phyloP scores from a whole-genome alignment of 768 basidiomycete genomes.

The Mycena venus region DNA sequence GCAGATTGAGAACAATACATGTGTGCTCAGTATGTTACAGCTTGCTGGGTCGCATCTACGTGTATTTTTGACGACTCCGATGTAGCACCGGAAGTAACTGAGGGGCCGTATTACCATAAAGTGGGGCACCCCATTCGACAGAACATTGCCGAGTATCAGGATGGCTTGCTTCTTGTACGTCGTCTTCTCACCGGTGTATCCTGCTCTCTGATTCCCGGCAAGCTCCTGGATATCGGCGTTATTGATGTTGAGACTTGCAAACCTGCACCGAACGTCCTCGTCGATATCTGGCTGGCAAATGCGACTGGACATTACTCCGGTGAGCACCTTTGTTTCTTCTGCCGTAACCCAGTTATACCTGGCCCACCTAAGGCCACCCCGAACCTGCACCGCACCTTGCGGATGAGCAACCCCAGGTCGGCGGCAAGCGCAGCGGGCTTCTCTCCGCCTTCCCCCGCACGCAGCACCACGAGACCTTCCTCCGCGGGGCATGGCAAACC shows the following conservation, averaged over 20 bases:
- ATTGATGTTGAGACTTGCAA: conserved; percentile 71
- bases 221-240: conserved; percentile 69
- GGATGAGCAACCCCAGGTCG: conserved; percentile 60
- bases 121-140: conserved; percentile 65
- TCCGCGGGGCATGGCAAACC: conserved; percentile 69
- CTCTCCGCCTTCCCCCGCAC: conserved; percentile 61
- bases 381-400: conserved; percentile 57
- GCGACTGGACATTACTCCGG: conserved; percentile 69
- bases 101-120: conserved; percentile 68
- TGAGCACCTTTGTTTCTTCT: conserved; percentile 28
- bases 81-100: conserved; percentile 62
- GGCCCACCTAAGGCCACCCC: conserved; percentile 56
- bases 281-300: conserved; percentile 73
- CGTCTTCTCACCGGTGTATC: background rate
- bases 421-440: conserved; percentile 59
- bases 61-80: background rate
- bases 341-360: background rate
- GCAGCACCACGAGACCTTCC: conserved; percentile 56
- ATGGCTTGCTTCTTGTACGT: conserved; percentile 62
- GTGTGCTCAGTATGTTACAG: conserved; percentile 54
- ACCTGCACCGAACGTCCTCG: conserved; percentile 67
- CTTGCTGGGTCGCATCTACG: background rate
- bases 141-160: conserved; percentile 68
- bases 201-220: background rate
- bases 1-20: conserved; percentile 67